These are phyloP conservation scores for Penicillium riverlandense DNA, from an alignment of 495 filamentous ascomycete genomes.

Conservation along the genomic window DNA sequence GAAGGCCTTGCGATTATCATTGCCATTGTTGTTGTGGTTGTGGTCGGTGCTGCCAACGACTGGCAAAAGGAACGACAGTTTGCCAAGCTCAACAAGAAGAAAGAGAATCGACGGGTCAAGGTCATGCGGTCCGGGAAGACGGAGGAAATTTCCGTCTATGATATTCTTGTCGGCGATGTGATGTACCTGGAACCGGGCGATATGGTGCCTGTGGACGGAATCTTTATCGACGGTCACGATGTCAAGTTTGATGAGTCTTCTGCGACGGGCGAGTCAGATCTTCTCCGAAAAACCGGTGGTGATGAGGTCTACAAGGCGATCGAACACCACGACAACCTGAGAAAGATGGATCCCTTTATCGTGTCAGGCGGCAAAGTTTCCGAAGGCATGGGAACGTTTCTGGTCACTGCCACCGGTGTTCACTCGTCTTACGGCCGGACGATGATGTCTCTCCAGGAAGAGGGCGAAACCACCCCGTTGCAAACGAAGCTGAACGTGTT, in stretches of 20 bases:
- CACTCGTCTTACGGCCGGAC: constrained; percentile 86
- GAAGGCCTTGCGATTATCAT: constrained; percentile 68
- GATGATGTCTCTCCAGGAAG: constrained; percentile 86
- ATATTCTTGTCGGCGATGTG: constrained; percentile 79
- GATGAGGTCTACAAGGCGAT: constrained; percentile 79
- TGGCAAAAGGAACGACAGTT: constrained; percentile 70
- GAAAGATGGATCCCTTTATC: constrained; percentile 90
- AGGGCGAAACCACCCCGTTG: constrained; percentile 87
- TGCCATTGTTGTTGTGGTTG: constrained; percentile 61
- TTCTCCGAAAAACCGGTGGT: constrained; percentile 62
- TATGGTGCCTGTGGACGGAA: constrained; percentile 72
- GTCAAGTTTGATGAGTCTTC: constrained; percentile 79
- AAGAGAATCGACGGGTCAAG: constrained; percentile 65
- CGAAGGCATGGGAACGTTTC: constrained; percentile 80
- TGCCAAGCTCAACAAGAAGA: constrained; percentile 63
- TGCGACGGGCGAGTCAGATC: constrained; percentile 78
- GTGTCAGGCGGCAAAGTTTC: constrained; percentile 88
- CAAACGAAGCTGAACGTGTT: constrained; percentile 88
- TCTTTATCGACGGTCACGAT: constrained; percentile 66
- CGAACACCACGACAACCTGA: constrained; percentile 62
- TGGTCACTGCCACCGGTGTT: constrained; percentile 83
- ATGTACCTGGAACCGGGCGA: constrained; percentile 84
- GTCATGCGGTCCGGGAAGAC: constrained; percentile 70
- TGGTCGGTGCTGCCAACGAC: constrained; percentile 63
- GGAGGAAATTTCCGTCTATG: constrained; percentile 69